Percentiles rank a stretch among this genome's conserved stretches.
These are phyloP conservation scores for Saposhnikovia divaricata DNA, from an alignment of 129 eudicot species.

Conservation along the genomic window DNA sequence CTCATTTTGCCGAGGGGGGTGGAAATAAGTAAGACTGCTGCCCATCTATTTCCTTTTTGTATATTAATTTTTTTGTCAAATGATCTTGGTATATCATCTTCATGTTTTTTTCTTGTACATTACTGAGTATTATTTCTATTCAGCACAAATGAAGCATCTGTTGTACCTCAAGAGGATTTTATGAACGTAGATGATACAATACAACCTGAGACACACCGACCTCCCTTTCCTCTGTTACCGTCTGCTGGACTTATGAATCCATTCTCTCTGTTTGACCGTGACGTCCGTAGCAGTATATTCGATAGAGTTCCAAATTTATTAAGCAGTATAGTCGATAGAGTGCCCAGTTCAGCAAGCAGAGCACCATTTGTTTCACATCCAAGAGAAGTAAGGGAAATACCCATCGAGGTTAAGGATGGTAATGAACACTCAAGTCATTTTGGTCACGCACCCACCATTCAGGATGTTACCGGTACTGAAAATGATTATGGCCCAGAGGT, in stretches of 20 bases:
- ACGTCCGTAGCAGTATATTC: conserved; percentile 42
- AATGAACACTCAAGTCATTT: conserved; percentile 43
- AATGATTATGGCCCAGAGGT: conserved; percentile 46
- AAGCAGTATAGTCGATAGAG: conserved; percentile 16
- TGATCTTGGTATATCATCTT: not conserved
- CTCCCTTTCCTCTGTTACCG: conserved; percentile 52
- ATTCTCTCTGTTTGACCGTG: conserved; percentile 60
- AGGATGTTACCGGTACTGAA: conserved; percentile 43
- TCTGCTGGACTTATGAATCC: conserved; percentile 52
- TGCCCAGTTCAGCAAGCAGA: conserved; percentile 24
- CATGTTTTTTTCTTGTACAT: not conserved
- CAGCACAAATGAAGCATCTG: conserved; percentile 47
- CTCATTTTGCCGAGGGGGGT: conserved; percentile 72
- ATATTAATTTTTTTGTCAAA: not conserved
- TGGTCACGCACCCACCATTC: conserved; percentile 55
- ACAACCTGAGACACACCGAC: conserved; percentile 29
- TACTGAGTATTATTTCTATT: conserved; percentile 4
- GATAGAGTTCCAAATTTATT: conserved; percentile 32
- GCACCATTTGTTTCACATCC: conserved; percentile 88
- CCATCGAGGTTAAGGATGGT: conserved; percentile 87
- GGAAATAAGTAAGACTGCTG: conserved; percentile 43
- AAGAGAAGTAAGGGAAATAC: conserved; percentile 84
- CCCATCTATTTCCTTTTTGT: not conserved
- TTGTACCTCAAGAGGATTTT: conserved; percentile 28
- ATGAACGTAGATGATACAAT: conserved; percentile 28